Conservation (phyloP, 495 filamentous ascomycete genomes). For the Filosporella fistucella region DNA sequence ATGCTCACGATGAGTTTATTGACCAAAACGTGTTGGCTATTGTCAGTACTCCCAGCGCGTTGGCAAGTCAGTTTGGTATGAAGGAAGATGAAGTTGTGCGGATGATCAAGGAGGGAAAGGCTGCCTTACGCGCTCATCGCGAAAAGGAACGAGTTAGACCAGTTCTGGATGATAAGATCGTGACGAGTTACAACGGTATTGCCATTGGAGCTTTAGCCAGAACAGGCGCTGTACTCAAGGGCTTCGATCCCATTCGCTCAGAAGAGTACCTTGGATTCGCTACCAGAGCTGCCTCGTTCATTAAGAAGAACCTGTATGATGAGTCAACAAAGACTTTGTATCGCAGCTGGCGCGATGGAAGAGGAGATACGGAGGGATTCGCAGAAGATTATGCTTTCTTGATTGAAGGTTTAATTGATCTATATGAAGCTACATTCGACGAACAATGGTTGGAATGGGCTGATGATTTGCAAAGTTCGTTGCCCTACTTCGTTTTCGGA, state of each 20-base stretch:
- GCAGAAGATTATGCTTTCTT: constrained; percentile 95
- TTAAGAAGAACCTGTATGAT: constrained; percentile 75
- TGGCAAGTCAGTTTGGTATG: constrained; percentile 77
- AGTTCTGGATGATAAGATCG: constrained; percentile 87
- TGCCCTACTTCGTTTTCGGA: background rate
- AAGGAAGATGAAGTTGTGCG: constrained; percentile 65
- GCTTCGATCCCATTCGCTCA: constrained; percentile 53
- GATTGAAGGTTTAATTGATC: constrained; percentile 75
- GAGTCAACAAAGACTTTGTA: constrained; percentile 55
- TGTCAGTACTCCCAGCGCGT: constrained; percentile 50
- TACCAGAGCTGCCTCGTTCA: constrained; percentile 66
- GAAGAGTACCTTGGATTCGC: constrained; percentile 60
- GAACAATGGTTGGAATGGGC: constrained; percentile 78
- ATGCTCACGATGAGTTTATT: constrained; percentile 91
- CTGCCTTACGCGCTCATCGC: constrained; percentile 68
- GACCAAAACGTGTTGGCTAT: constrained; percentile 63
- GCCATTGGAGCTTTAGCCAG: constrained; percentile 80
- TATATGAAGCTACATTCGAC: constrained; percentile 86
- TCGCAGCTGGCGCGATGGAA: constrained; percentile 71
- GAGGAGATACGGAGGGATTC: constrained; percentile 69
- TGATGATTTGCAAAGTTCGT: constrained; percentile 71
- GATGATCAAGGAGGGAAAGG: constrained; percentile 63
- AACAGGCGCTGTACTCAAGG: constrained; percentile 59
- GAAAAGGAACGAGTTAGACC: constrained; percentile 74
- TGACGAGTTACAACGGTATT: constrained; percentile 84